phyloP scores from a whole-genome alignment of 352 stramenopile genomes.

The Phytophthora sp. region DNA sequence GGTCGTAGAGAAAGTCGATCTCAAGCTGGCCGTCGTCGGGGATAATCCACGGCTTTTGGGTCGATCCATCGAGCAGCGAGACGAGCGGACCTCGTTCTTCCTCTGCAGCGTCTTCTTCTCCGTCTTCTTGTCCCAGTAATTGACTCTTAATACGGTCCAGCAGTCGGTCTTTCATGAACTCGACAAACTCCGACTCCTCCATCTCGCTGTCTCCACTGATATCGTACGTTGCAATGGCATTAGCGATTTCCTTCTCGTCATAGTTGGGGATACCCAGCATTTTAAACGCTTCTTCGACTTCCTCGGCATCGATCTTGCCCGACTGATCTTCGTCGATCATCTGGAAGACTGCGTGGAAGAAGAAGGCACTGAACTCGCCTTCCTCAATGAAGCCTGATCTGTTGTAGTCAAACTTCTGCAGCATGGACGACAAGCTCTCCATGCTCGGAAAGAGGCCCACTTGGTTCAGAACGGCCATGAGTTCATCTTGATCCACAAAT shows the following conservation, averaged over 20 bases:
- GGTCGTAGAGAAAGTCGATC: constrained; percentile 83
- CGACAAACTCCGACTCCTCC: constrained; percentile 82
- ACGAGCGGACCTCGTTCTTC: constrained; percentile 27
- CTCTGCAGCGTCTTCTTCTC: constrained; percentile 1
- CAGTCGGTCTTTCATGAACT: constrained; percentile 77
- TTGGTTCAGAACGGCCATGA: constrained; percentile 69
- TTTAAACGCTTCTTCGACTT: constrained; percentile 76
- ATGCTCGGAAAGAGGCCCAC: constrained; percentile 66
- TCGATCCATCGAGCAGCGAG: constrained; percentile 54
- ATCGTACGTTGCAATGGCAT: constrained; percentile 74
- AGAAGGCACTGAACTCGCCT: constrained; percentile 69
- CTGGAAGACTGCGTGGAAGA: constrained; percentile 80
- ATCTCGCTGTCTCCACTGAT: constrained; percentile 81
- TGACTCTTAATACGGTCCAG: constrained; percentile 67
- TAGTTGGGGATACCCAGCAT: constrained; percentile 70
- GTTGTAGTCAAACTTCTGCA: constrained; percentile 65
- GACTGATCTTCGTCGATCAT: constrained; percentile 77
- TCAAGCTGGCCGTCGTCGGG: constrained; percentile 68
- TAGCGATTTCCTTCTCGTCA: constrained; percentile 64
- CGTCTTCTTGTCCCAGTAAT: constrained; percentile 33
- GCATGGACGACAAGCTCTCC: constrained; percentile 52
- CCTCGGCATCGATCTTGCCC: constrained; percentile 78
- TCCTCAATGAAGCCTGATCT: constrained; percentile 51
- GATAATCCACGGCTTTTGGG: constrained; percentile 69
- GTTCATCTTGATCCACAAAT: constrained; percentile 54